Evolutionary conservation across 2,329 filamentous ascomycete species (phyloP), one percentile per base, ranked within the genome.

Genomic region (Apiospora saccharicola): DNA sequence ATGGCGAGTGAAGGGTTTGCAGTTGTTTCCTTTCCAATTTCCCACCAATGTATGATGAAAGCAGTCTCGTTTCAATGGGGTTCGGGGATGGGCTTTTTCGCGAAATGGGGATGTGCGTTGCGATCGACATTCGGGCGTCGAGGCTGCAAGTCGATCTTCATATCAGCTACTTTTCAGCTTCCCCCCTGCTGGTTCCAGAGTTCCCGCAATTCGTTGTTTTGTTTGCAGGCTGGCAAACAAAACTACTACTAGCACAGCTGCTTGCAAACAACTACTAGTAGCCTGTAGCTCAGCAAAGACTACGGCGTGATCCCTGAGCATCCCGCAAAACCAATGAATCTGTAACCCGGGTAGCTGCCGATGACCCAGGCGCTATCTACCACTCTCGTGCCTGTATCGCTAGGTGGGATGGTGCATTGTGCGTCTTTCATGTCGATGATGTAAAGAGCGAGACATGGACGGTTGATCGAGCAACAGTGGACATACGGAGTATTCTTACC

Each of bases 271-370:
- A 41, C 37, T 41, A 41, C 5, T 37, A 37, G 37, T 41, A 41
- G 37, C 37, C 37, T 37, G 19, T 47, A 53, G 24, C 24, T 7
- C 12, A 26, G 49, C 26, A 37, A 37, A 34, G 30, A 22, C 53
- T 34, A 19, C 53, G 34, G 6, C 30, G 30, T 34, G 30, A 34
- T 41, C 30, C 57, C 30, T n/a, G 30, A 41, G 34, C 19, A 3
- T 41, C 46, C 34, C 34, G 30, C 12, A 22, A 41, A 41, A 41
- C 57, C 57, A 64, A 41, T 64, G 22, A 41, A 64, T 41, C 30
- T 64, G 57, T 64, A 41, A 64, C 57, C 34, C 57, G 57, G 34
- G 16, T 41, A 41, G 57, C 57, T 64, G 34, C 57, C 57, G 57
- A 64, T 64, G 57, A 64, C 30, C 41, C 57, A 41, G 10, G 57